phyloP scores from a whole-genome alignment of 106 monocot genomes.

The Chionographis japonica region DNA sequence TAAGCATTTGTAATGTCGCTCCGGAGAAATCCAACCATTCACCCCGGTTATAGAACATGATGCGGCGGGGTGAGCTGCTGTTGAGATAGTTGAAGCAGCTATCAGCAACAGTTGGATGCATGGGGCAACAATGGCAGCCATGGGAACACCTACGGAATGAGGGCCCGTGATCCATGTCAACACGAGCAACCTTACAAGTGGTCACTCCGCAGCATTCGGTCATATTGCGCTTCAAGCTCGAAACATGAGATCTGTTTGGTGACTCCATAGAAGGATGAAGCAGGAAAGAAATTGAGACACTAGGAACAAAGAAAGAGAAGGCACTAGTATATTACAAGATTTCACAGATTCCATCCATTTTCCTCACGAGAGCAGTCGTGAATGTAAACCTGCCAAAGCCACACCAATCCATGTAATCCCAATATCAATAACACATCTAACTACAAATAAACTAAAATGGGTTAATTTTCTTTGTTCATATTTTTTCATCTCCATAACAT shows the following conservation, averaged over 20 bases:
- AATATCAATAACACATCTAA: neutral
- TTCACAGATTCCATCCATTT: too few relatives aligned
- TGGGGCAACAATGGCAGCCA: conserved; percentile 15
- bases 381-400: neutral
- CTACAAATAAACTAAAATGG: neutral
- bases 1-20: conserved; percentile 8
- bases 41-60: conserved; percentile 35
- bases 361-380: neutral
- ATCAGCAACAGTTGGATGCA: conserved; percentile 6
- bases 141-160: neutral
- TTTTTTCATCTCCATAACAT: too few relatives aligned
- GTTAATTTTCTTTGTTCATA: too few relatives aligned
- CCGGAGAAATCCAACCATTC: conserved; percentile 41
- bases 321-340: too few relatives aligned
- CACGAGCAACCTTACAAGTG: conserved; percentile 16
- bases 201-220: conserved; percentile 2
- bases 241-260: neutral
- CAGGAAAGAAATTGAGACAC: neutral
- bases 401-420: neutral
- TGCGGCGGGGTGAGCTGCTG: conserved; percentile 25
- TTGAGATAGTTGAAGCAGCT: conserved; percentile 34
- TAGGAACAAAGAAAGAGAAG: neutral
- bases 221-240: conserved; percentile 34
- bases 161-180: neutral
- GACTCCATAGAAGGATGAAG: conserved; percentile 2